A percentile compares a stretch with the other conserved stretches of the same genome.
These are phyloP conservation scores for Gentiana dahurica DNA, from an alignment of 257 asterid genomes.

Conservation along the genomic window DNA sequence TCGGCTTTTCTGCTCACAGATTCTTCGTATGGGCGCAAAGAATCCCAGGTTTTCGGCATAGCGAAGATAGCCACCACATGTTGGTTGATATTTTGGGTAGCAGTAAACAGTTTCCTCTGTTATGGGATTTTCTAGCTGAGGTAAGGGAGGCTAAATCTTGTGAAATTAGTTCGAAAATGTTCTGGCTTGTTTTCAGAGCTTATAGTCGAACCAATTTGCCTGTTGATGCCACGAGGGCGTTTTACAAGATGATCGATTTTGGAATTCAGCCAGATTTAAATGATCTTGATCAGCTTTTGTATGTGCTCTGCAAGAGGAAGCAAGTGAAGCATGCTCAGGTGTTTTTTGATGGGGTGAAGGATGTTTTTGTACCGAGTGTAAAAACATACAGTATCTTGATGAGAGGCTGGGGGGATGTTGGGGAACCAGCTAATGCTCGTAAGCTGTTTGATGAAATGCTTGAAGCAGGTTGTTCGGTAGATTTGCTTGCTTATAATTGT, in stretches of 20 bases:
- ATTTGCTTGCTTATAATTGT: slow-evolving; percentile 74
- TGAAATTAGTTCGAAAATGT: slow-evolving; percentile 39
- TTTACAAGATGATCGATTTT: slow-evolving; percentile 68
- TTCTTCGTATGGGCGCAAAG: slow-evolving; percentile 76
- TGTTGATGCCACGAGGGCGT: slow-evolving; percentile 77
- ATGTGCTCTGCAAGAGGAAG: slow-evolving; percentile 52
- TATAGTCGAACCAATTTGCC: slow-evolving; percentile 73
- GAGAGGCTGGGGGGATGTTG: slow-evolving; percentile 76
- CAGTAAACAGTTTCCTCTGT: slow-evolving; percentile 69
- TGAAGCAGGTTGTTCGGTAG: slow-evolving; percentile 39
- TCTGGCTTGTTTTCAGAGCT: slow-evolving; percentile 61
- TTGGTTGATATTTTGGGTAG: slow-evolving; percentile 64
- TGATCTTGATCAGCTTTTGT: slow-evolving; percentile 69
- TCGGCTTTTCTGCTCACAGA: slow-evolving; percentile 85
- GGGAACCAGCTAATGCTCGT: slow-evolving; percentile 35
- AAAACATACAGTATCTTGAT: slow-evolving; percentile 78
- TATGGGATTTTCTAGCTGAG: slow-evolving; percentile 77
- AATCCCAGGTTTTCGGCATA: slow-evolving; percentile 55
- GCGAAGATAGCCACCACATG: slow-evolving; percentile 53
- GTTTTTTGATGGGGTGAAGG: slow-evolving; percentile 47
- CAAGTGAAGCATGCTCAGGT: slow-evolving; percentile 62
- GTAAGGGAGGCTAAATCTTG: slow-evolving; percentile 29
- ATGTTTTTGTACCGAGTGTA: slow-evolving; percentile 28
- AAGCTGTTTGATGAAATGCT: slow-evolving; percentile 77
- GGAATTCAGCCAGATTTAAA: slow-evolving; percentile 50